Base-by-base conservation (phyloP, 768 basidiomycete species). In the Suillus subluteus region DNA sequence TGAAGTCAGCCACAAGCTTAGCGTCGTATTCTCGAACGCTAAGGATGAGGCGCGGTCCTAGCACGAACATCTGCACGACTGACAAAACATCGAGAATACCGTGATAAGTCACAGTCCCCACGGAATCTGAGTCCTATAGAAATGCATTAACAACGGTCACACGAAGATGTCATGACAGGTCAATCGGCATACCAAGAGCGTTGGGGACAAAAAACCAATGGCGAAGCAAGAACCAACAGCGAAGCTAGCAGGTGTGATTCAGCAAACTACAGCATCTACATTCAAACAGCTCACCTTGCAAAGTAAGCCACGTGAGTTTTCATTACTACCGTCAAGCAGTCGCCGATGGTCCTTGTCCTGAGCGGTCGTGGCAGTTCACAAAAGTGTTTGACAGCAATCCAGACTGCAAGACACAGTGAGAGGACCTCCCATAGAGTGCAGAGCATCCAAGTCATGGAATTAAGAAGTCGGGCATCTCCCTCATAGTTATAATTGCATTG, bases 1-100 rank as follows among this genome's bases (percentile, higher is more conserved):
- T 16, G 9, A 13, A 18, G 4, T 59, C 38, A 15, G 15, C 58
- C 16, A 26, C 23, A 16, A 40, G 23, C 23, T 41, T 18, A 3
- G 38, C 58, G 23, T 11, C 6, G 18, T 26, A 23, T 59, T 41
- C 38, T 59, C 58, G 58, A 26, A 59, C 16, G 58, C 58, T 26
- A 12, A 59, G 38, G 38, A 59, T 59, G 16, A 59, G 58, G 58
- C 58, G 58, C 18, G 58, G 58, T 41, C 58, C 58, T 16, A 59
- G 38, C 15, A 59, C 8, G 3, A 59, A 59, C 58, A 59, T 40
- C 23, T 59, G 58, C 5, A 12, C 8, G 16, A 59, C 1, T 6
- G 23, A 26, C 15, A 40, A 23, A 26, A 40, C 23, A 40, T 40
- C 15, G 26, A 41, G 15, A 26, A 40, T 9, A 11, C 58, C 26